Conservation (phyloP, 768 basidiomycete species). For the Wakefieldia striispora region DNA sequence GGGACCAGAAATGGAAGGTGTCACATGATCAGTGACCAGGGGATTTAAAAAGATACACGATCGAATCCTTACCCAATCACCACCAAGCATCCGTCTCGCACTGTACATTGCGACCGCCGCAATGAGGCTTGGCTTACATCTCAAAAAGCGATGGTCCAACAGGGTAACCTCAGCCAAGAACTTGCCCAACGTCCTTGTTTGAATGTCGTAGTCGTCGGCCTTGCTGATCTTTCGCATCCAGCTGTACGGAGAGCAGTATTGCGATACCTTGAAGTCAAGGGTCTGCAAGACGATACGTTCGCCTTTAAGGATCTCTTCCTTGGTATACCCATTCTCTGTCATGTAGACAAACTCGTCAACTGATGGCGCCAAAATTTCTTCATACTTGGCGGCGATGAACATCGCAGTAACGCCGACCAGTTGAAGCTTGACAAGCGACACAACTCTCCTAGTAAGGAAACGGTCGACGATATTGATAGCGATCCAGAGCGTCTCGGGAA, state of each 20-base stretch:
- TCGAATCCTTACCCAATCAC: slow-evolving; percentile 82
- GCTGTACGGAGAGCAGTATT: slow-evolving; percentile 98
- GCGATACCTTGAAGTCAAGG: slow-evolving; percentile 91
- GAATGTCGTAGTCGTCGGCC: slow-evolving; percentile 97
- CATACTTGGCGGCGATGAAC: slow-evolving; percentile 99
- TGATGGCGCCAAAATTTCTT: slow-evolving; percentile 95
- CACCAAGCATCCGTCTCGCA: slow-evolving; percentile 89
- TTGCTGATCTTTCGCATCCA: slow-evolving; percentile 99
- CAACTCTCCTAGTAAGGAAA: slow-evolving; percentile 85
- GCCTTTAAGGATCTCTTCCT: slow-evolving; percentile 97
- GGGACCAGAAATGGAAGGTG: slow-evolving; percentile 25
- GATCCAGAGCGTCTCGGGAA: slow-evolving; percentile 99
- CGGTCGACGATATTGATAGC: slow-evolving; percentile 96
- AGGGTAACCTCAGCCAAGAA: slow-evolving; percentile 96
- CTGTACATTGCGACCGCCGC: slow-evolving; percentile 98
- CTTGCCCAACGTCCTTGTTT: slow-evolving; percentile 95
- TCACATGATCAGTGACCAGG: slow-evolving; percentile 32
- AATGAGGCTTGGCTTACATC: slow-evolving; percentile 89
- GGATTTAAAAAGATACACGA: slow-evolving; percentile 10
- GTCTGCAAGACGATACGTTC: slow-evolving; percentile 96
- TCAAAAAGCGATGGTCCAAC: slow-evolving; percentile 87
- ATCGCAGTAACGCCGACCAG: slow-evolving; percentile 98
- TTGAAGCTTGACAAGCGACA: slow-evolving; percentile 87
- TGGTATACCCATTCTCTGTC: slow-evolving; percentile 92
- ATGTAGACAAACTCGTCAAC: slow-evolving; percentile 99